Percentiles rank a stretch among this genome's conserved stretches.
Conservation (phyloP, 2,329 filamentous ascomycete species). For the Penicillium rolfsii region DNA sequence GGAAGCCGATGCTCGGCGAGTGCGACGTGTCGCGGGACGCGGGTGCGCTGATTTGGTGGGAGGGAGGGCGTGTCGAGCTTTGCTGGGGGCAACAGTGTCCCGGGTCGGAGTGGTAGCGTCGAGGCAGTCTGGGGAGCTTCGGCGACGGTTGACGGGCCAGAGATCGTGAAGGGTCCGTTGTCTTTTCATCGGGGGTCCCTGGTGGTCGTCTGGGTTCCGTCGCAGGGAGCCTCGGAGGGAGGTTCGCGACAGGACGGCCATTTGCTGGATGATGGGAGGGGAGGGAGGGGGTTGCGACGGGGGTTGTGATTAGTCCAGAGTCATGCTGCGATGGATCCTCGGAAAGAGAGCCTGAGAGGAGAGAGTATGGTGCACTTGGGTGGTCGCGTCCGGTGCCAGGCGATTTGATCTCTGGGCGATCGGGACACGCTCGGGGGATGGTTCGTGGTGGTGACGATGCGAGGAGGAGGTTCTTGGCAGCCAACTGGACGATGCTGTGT, state of each 20-base stretch:
- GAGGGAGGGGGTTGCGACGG: constrained; percentile 3
- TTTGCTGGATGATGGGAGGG: constrained; percentile 25
- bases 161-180: constrained; percentile 30
- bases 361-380: background rate
- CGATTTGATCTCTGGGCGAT: constrained; percentile 6
- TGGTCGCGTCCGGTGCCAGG: background rate
- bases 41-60: constrained; percentile 24
- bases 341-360: constrained; percentile 4
- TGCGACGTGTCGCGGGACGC: constrained; percentile 19
- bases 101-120: constrained; percentile 32
- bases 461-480: constrained; percentile 18
- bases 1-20: constrained; percentile 22
- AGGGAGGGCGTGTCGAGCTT: constrained; percentile 15
- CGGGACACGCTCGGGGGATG: constrained; percentile 6
- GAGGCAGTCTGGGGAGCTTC: constrained; percentile 40
- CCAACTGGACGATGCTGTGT: constrained; percentile 1
- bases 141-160: constrained; percentile 28
- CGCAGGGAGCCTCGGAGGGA: constrained; percentile 40
- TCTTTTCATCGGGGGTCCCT: constrained; percentile 33
- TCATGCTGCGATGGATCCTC: constrained; percentile 28
- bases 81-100: constrained; percentile 9
- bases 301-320: constrained; percentile 16
- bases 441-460: constrained; percentile 9
- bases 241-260: constrained; percentile 41
- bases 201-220: constrained; percentile 33